Evolutionary conservation across 1,139 yeast species (phyloP), one percentile per base, ranked within the genome.

Genomic region (Petasospora fabianii): DNA sequence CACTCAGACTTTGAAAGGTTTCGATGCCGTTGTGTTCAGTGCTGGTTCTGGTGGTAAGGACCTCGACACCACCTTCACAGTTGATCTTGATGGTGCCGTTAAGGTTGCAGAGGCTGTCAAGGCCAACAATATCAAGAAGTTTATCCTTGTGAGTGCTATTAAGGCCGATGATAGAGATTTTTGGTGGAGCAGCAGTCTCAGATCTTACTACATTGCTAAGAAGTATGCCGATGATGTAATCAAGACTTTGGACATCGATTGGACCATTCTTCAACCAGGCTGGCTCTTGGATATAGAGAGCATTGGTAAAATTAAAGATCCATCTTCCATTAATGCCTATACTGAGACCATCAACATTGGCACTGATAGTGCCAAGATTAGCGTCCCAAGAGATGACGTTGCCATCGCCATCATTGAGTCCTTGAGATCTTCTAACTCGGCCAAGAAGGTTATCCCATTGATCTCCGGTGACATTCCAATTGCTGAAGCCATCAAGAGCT

Each of bases 21-120:
- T 65, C 33, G 78, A 76, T 51, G 79, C 77, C 7, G 76, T 80
- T 6, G 75, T 80, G 1, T 75, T 79, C 60, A 64, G 75, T 32
- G 85, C 82, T 1, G 86, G 86, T 6, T 76, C 84, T 2, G 80
- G 75, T 6, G 85, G 84, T 2, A 70, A 69, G 41, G 67, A 71
- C 8, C 49, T 62, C 6, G 69, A 63, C 20, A 60, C 68, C 36
- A 68, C 80, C 12, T 62, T 77, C 36, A 64, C 69, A 18, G 75
- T 80, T 12, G 87, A 80, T 52, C 62, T 78, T 39, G 85, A 80
- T 52, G 82, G 80, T 5, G 79, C 80, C 6, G 76, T 75, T 27
- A 75, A 75, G 53, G 68, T 73, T 2, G 67, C 73, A 40, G 84
- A 78, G 51, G 84, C 83, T 1, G 63, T 77, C 13, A 69, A 68